Conservation (phyloP, 768 basidiomycete genomes). For the Auricularia sp. region DNA sequence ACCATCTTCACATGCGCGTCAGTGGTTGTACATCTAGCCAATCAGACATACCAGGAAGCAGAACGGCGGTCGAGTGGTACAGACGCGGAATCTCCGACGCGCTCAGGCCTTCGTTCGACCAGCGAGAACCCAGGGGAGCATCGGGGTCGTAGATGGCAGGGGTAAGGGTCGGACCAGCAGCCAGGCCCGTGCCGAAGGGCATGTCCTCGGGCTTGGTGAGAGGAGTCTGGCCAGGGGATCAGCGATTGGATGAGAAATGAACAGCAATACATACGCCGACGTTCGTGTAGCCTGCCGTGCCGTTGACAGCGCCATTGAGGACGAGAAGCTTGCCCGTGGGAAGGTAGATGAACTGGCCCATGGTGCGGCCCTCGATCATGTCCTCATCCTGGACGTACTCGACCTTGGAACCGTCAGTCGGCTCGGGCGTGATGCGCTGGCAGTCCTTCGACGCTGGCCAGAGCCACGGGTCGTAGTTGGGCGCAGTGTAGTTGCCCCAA, state of each 20-base stretch:
- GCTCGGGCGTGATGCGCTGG: slow-evolving; percentile 81
- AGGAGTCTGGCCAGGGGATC: slow-evolving; percentile 17
- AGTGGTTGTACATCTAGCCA: background rate
- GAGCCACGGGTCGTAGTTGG: slow-evolving; percentile 63
- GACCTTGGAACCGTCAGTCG: slow-evolving; percentile 49
- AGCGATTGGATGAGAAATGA: background rate
- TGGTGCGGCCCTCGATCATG: slow-evolving; percentile 66
- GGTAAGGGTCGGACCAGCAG: slow-evolving; percentile 64
- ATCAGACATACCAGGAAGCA: slow-evolving; percentile 49
- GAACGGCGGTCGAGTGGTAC: slow-evolving; percentile 88
- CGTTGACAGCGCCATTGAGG: slow-evolving; percentile 73
- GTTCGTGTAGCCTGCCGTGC: slow-evolving; percentile 79
- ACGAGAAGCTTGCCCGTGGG: slow-evolving; percentile 70
- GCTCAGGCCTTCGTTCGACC: slow-evolving; percentile 56
- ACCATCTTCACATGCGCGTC: slow-evolving; percentile 27
- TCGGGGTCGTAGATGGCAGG: slow-evolving; percentile 82
- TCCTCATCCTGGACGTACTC: slow-evolving; percentile 62
- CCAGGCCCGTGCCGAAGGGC: slow-evolving; percentile 66
- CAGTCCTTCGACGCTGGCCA: slow-evolving; percentile 63
- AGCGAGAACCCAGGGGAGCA: slow-evolving; percentile 57
- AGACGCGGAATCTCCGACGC: slow-evolving; percentile 63
- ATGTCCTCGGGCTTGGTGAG: slow-evolving; percentile 33
- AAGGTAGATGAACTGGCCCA: slow-evolving; percentile 86
- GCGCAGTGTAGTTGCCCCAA: slow-evolving; percentile 71
- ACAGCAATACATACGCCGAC: slow-evolving; percentile 8